Conservation (phyloP, 768 basidiomycete species). For the Mycena vitilis region DNA sequence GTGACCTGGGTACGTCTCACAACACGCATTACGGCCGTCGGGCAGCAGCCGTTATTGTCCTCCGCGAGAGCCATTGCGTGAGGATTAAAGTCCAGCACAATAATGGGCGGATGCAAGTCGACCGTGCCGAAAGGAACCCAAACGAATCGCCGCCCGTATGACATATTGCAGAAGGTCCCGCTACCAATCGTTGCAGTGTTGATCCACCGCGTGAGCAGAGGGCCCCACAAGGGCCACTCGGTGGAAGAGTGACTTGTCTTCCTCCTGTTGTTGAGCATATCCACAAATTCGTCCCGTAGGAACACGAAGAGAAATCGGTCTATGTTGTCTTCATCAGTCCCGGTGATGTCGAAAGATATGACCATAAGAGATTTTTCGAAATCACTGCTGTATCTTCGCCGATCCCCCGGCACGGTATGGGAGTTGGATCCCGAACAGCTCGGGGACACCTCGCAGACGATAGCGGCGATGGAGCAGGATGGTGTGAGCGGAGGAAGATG, state of each 20-base stretch:
- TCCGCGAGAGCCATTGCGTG: neutral
- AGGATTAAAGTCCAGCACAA: constrained; percentile 2
- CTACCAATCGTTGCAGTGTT: neutral
- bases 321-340: too few species aligned
- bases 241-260: neutral
- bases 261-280: neutral
- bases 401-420: neutral
- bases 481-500: neutral
- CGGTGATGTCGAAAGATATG: too few species aligned
- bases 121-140: neutral
- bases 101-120: neutral
- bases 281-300: neutral
- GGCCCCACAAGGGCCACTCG: neutral
- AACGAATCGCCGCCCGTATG: neutral
- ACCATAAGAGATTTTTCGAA: neutral
- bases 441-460: neutral
- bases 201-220: neutral
- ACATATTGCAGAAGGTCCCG: neutral
- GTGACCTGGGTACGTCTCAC: neutral
- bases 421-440: too few species aligned
- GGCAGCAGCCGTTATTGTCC: too few species aligned
- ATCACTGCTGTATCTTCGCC: too few species aligned
- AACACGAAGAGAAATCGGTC: neutral
- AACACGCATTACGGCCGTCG: neutral
- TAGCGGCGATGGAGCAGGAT: neutral